Evolutionary conservation across 495 filamentous ascomycete genomes (phyloP), one percentile per base, ranked within the genome.

Genomic region (Hyaloscypha hepaticicola): DNA sequence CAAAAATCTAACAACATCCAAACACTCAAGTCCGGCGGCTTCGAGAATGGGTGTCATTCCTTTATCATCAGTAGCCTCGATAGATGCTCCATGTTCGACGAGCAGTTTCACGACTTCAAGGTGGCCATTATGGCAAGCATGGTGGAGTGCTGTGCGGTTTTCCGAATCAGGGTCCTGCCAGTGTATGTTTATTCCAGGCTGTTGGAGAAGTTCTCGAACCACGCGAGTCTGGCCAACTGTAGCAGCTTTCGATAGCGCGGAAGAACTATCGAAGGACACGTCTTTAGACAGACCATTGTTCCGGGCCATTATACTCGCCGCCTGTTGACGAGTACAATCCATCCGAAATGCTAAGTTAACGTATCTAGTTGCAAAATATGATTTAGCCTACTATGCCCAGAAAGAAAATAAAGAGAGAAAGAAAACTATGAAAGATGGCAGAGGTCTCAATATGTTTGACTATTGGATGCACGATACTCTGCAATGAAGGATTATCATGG

Each of bases 81-180:
- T 8, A 34, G 22, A 3, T 62, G 65, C 24, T 51, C 68, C 68
- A 24, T 66, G 45, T 28, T 66, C 29, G 38, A 72, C 38, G 6
- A 74, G 58, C 21, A 74, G 28, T 56, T 68, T 66, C 27, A 72
- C 33, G 22, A 70, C 41, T 25, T 65, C 34, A 11, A 52, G 55
- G 21, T 68, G 25, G 16, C 38, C 19, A 21, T 24, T 38, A 48
- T 53, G 26, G 28, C n/a, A 48, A 61, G 56, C 56, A 31, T 31
- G 21, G 60, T 52, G 27, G 31, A 70, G 55, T 38, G 72, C 63
- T 48, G 66, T 49, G 8, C 25, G 58, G 22, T 21, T 33, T 28
- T 33, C 29, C 6, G 21, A 28, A 31, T 57, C n/a, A 22, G 55
- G 55, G 50, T 25, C 50, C 5, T 1, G 12, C n/a, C 24, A 53